Evolutionary conservation across 192 early-diverging fungal genomes (phyloP), one percentile per base, ranked within the genome.

Genomic region (Mortierella alpina): DNA sequence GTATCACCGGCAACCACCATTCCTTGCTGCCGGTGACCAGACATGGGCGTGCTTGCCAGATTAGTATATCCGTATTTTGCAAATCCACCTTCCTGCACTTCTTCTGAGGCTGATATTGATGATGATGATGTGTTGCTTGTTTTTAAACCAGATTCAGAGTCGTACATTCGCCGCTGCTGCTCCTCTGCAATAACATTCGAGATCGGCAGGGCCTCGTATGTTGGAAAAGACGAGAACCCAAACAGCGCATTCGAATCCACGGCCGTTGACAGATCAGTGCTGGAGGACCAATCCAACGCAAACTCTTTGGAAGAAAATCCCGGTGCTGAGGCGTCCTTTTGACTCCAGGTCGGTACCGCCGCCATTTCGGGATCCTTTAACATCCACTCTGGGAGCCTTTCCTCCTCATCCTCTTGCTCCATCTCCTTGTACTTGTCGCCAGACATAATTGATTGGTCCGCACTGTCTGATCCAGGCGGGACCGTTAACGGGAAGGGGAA

Each of bases 151-250:
- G 31, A 3, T 31, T 31, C 31, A 31, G 31, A 31, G 31, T 23
- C 49, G n/a, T 17, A 50, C 23, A 31, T 13, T 55, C 49, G 57
- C 2, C 64, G 63, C 7, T 70, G 41, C 22, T 65, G 62, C 15
- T 80, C 77, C 10, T 68, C 66, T 40, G 77, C 65, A 10, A 80
- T 72, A 6, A 42, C 42, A 6, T 47, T 53, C 47, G 77, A 66
- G 48, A 80, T 72, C 3, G 70, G 46, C 12, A 80, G 50, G 5
- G 58, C 3, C 45, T 80, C 77, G 48, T 68, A 80, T 12, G 70
- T 68, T 7, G 77, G 77, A 14, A 63, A 72, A 15, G 77, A 80
- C 7, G 77, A 63, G 44, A 80, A 80, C 6, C 77, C 77, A 68
- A 80, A 80, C 5, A 80, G 11, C 8, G 60, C 52, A 48, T 72